Evolutionary conservation across 2,329 filamentous ascomycete species (phyloP).

Genomic region (Ophiostoma montium): DNA sequence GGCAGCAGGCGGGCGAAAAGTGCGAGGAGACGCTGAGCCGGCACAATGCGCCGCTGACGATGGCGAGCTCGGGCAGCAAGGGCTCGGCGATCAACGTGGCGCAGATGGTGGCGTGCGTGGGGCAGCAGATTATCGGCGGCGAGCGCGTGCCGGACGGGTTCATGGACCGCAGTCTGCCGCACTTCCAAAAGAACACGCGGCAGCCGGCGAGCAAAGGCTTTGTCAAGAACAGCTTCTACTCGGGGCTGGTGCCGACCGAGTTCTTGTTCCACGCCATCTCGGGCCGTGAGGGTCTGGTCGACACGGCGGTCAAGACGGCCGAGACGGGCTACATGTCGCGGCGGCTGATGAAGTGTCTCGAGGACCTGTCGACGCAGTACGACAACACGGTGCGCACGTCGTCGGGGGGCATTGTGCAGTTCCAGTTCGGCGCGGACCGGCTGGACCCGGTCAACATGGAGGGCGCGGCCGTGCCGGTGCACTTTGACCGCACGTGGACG

Average conservation of each 20-base stretch:
- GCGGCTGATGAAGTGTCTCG: constrained; percentile 92
- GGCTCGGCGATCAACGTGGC: constrained; percentile 96
- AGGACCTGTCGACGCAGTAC: constrained; percentile 86
- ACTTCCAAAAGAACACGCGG: constrained; percentile 86
- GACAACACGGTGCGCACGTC: constrained; percentile 92
- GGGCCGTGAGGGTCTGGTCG: constrained; percentile 93
- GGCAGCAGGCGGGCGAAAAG: constrained; percentile 78
- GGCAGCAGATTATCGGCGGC: constrained; percentile 93
- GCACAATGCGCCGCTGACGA: constrained; percentile 86
- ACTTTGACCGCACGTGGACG: constrained; percentile 82
- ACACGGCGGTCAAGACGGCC: constrained; percentile 97
- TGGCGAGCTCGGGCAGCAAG: constrained; percentile 96
- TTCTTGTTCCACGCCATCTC: constrained; percentile 98
- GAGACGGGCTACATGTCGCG: constrained; percentile 99
- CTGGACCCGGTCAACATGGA: constrained; percentile 98
- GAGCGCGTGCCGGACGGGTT: constrained; percentile 91
- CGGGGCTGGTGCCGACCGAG: constrained; percentile 75
- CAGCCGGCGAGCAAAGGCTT: constrained; percentile 95
- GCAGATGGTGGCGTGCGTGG: constrained; percentile 95
- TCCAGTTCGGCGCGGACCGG: constrained; percentile 93
- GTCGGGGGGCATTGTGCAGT: constrained; percentile 78
- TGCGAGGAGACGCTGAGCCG: constrained; percentile 83
- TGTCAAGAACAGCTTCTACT: constrained; percentile 94
- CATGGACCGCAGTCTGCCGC: constrained; percentile 84
- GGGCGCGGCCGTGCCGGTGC: constrained; percentile 77